Percentiles rank a stretch among this genome's conserved stretches.
Evolutionary conservation across 441 rosid species (phyloP).

Genomic region (Syzygium syzygioides): DNA sequence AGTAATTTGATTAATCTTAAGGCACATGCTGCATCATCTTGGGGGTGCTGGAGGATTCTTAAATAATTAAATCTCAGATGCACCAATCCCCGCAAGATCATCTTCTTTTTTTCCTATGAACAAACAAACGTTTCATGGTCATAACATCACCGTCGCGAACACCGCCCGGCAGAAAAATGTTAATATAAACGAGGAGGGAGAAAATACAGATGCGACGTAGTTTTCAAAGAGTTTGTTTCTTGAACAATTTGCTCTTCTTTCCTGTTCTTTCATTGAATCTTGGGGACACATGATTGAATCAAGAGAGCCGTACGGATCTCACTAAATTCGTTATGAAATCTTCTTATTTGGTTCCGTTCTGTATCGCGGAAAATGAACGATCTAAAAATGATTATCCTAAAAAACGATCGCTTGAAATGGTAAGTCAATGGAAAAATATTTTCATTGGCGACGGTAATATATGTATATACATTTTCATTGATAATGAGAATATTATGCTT

Average conservation of each 20-base stretch:
- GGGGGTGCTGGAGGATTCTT: not conserved
- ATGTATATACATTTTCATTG: too few relatives aligned
- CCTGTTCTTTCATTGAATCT: not conserved
- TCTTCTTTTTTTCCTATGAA: not conserved
- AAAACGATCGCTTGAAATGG: fast-evolving
- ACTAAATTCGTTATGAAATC: too few relatives aligned
- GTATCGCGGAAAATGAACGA: fast-evolving
- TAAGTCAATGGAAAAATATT: not conserved
- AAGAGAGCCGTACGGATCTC: not conserved
- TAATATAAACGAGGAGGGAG: not conserved
- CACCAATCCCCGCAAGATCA: not conserved
- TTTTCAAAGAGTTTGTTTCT: not conserved
- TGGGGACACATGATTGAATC: not conserved
- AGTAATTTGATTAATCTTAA: not conserved
- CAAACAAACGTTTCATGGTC: not conserved
- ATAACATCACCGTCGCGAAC: not conserved
- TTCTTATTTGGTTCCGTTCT: fast-evolving
- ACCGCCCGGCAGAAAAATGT: not conserved
- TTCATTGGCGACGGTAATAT: too few relatives aligned
- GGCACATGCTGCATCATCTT: not conserved
- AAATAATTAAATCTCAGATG: not conserved
- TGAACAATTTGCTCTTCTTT: not conserved
- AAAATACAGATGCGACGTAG: not conserved
- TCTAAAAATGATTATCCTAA: fast-evolving
- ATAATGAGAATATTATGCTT: not conserved